Percentiles rank a stretch among this genome's conserved stretches.
Conservation (phyloP, 2,329 filamentous ascomycete species). For the Neofusicoccum cordaticola region DNA sequence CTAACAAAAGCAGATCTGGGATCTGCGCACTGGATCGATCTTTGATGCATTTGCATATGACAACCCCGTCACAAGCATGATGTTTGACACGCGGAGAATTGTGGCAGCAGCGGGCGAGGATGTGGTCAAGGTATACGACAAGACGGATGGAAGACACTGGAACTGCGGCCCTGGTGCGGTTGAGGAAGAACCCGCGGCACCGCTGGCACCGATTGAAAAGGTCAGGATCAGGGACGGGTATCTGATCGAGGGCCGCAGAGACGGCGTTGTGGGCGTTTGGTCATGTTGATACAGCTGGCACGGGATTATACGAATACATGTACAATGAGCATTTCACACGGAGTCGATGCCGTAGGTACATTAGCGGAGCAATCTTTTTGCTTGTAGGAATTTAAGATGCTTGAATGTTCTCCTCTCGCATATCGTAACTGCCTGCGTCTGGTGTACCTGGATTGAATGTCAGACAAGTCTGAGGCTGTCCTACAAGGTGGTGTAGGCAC, state of each 20-base stretch:
- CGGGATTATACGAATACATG: not conserved
- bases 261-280: constrained; percentile 90
- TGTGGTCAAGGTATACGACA: constrained; percentile 97
- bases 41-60: constrained; percentile 96
- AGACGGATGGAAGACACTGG: constrained; percentile 93
- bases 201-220: constrained; percentile 61
- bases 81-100: constrained; percentile 90
- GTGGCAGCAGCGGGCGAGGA: constrained; percentile 86
- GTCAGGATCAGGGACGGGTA: constrained; percentile 94
- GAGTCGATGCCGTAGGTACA: constrained; percentile 1
- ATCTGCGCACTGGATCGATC: constrained; percentile 92
- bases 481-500: no score
- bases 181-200: constrained; percentile 62
- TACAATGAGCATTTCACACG: constrained; percentile 8
- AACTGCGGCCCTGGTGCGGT: constrained; percentile 83
- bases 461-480: not conserved
- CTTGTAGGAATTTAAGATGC: not conserved
- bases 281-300: constrained; percentile 28
- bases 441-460: not conserved
- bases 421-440: no score
- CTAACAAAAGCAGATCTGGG: constrained; percentile 76
- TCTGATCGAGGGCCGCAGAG: constrained; percentile 81
- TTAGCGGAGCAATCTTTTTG: not conserved
- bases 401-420: not conserved
- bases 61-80: constrained; percentile 87